Evolutionary conservation across 2,329 filamentous ascomycete genomes (phyloP).

Genomic region (Diaporthe sp.): DNA sequence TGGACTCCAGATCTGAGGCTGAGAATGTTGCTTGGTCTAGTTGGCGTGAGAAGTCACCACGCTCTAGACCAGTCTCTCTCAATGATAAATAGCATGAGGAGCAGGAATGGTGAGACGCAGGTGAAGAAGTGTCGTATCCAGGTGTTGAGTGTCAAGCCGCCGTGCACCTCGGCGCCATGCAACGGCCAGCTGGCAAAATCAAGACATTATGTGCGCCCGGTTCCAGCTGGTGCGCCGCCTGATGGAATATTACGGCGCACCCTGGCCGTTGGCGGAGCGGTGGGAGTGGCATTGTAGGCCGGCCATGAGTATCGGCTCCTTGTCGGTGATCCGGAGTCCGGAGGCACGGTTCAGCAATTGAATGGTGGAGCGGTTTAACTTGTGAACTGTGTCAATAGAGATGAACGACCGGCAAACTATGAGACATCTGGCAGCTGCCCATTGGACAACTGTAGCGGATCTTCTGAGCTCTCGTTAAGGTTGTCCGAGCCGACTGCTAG

Average conservation of each 20-base stretch:
- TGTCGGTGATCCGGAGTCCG: neutral
- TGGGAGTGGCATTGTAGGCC: neutral
- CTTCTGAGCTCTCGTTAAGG: neutral
- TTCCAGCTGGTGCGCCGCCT: neutral
- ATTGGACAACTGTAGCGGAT: neutral
- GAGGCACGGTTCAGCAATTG: neutral
- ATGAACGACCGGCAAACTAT: neutral
- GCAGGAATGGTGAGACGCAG: constrained; percentile 23
- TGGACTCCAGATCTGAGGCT: constrained; percentile 9
- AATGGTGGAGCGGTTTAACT: neutral
- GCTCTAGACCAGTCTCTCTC: neutral
- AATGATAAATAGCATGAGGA: neutral
- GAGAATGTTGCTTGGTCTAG: constrained; percentile 10
- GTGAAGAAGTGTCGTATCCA: neutral
- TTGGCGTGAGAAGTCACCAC: neutral
- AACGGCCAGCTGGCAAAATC: neutral
- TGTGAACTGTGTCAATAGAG: neutral
- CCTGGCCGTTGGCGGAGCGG: neutral
- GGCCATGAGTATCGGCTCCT: neutral
- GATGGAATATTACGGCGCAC: too few species aligned
- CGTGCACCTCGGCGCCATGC: constrained; percentile 14
- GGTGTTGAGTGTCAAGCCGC: neutral
- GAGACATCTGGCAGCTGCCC: neutral
- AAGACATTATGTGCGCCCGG: neutral
- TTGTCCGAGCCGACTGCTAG: neutral